Conservation (phyloP, 148 eudicot genomes). For the Suaeda aralocaspica region DNA sequence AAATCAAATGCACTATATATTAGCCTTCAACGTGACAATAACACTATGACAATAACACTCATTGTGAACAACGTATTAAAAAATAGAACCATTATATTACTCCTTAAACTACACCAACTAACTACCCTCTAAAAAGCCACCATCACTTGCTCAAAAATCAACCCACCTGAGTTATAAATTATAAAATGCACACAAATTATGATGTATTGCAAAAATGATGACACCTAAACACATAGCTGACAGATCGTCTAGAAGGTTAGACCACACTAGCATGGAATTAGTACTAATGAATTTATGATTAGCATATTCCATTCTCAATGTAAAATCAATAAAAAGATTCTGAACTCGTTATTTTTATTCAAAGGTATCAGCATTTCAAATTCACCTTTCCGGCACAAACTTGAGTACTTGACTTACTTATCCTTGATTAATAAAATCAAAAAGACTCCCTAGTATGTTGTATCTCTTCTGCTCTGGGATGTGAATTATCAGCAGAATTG, state of each 20-base stretch:
- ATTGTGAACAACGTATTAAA: too few species aligned
- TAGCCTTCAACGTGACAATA: too few species aligned
- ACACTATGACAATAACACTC: too few species aligned
- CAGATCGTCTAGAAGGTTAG: neutral
- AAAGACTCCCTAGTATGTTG: conserved; percentile 38
- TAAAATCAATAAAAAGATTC: neutral
- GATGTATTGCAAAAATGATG: neutral
- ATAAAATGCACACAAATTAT: neutral
- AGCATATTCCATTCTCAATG: neutral
- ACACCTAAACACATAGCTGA: neutral
- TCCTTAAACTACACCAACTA: too few species aligned
- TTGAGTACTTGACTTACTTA: conserved; percentile 12
- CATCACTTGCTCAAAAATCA: too few species aligned
- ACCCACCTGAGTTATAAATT: neutral
- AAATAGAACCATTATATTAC: too few species aligned
- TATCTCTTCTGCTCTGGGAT: conserved; percentile 62
- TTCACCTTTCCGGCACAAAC: conserved; percentile 8
- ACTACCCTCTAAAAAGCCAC: too few species aligned
- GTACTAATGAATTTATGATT: neutral
- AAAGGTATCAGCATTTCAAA: conserved; percentile 14
- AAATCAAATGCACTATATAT: too few species aligned
- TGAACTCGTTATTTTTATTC: neutral
- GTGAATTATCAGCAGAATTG: conserved; percentile 52
- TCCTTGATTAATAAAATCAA: conserved; percentile 25
- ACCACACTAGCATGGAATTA: neutral